Conservation (phyloP, 371 early-diverging fungal species). For the Rhizopus stolonifer region DNA sequence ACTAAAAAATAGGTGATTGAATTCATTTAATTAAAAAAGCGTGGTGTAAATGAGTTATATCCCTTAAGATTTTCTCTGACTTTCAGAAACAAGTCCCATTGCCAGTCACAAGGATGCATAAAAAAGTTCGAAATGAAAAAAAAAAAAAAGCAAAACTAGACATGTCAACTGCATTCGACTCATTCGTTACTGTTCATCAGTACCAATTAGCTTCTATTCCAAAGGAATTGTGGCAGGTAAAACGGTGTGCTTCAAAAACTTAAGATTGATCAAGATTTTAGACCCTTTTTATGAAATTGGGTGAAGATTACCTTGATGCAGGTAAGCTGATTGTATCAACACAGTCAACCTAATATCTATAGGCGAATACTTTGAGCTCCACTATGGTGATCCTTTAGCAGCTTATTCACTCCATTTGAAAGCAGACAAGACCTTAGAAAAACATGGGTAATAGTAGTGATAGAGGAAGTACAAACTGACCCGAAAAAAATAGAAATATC, state of each 20-base stretch:
- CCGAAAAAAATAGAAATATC: slow-evolving; percentile 43
- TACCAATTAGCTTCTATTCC: slow-evolving; percentile 60
- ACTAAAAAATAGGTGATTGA: no score
- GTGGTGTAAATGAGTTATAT: no score
- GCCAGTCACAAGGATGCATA: slow-evolving; percentile 3
- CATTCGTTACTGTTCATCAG: slow-evolving; percentile 61
- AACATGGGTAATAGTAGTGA: slow-evolving; percentile 42
- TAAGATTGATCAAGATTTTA: slow-evolving; percentile 11
- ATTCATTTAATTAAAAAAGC: no score
- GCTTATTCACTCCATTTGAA: slow-evolving; percentile 62
- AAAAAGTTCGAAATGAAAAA: not conserved
- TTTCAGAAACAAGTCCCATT: no score
- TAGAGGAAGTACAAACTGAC: not conserved
- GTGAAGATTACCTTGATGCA: slow-evolving; percentile 62
- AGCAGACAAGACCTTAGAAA: slow-evolving; percentile 45
- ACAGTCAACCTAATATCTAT: no score
- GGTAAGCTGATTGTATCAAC: slow-evolving; percentile 26
- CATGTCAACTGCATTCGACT: slow-evolving; percentile 44
- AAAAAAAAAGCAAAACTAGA: not conserved
- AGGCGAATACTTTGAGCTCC: slow-evolving; percentile 52
- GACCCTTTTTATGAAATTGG: slow-evolving; percentile 62
- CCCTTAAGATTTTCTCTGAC: no score
- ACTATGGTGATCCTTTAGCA: slow-evolving; percentile 56
- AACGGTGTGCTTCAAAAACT: not conserved
- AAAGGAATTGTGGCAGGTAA: slow-evolving; percentile 62